These are phyloP conservation scores for Candida yuanshanica DNA, from an alignment of 805 yeast genomes.

Conservation along the genomic window DNA sequence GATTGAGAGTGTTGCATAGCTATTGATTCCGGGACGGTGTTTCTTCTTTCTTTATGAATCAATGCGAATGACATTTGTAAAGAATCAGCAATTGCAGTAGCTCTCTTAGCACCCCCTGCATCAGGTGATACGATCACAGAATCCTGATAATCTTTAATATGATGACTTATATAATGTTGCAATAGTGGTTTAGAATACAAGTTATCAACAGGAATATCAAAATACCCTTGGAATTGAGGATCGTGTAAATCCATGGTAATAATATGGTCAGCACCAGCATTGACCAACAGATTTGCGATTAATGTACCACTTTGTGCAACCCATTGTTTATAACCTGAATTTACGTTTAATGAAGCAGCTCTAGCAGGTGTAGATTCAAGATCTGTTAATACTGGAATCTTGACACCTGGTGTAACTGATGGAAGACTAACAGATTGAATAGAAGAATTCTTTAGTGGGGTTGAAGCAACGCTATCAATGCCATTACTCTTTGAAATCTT, in stretches of 20 bases:
- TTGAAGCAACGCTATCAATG: slow-evolving; percentile 44
- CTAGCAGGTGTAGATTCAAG: neutral
- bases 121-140: slow-evolving; percentile 96
- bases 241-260: slow-evolving; percentile 98
- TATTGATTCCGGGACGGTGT: slow-evolving; percentile 28
- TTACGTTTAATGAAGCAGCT: slow-evolving; percentile 15
- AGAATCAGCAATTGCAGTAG: slow-evolving; percentile 89
- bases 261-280: slow-evolving; percentile 94
- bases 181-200: slow-evolving; percentile 82
- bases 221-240: slow-evolving; percentile 96
- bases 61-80: slow-evolving; percentile 86
- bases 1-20: neutral
- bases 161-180: slow-evolving; percentile 74
- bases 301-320: slow-evolving; percentile 92
- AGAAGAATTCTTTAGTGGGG: slow-evolving; percentile 20
- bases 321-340: slow-evolving; percentile 86
- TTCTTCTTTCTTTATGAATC: slow-evolving; percentile 87
- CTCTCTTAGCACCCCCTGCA: slow-evolving; percentile 98
- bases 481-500: slow-evolving; percentile 19
- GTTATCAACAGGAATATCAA: slow-evolving; percentile 94
- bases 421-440: slow-evolving; percentile 2
- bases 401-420: neutral
- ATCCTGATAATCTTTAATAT: slow-evolving; percentile 72
- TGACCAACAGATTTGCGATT: slow-evolving; percentile 77
- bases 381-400: slow-evolving; percentile 17